Evolutionary conservation across 768 basidiomycete species (phyloP).

Genomic region (Russula ochroleuca): DNA sequence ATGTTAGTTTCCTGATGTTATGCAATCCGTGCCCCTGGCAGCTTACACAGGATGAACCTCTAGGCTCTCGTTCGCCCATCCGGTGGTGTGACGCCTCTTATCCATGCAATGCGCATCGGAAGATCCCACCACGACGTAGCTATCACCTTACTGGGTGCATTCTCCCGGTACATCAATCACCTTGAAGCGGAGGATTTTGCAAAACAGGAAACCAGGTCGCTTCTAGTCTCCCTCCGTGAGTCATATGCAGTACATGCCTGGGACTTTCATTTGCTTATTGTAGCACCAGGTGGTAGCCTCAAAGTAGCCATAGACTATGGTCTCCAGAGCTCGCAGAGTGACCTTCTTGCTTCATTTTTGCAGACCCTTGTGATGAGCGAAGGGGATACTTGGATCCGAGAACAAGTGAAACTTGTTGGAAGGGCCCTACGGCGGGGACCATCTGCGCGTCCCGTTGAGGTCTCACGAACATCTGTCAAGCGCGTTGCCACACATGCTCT

Average conservation of each 20-base stretch:
- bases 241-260: constrained; percentile 8
- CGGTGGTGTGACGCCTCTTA: constrained; percentile 81
- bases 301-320: constrained; percentile 92
- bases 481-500: constrained; percentile 86
- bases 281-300: constrained; percentile 61
- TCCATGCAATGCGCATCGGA: constrained; percentile 86
- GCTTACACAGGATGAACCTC: constrained; percentile 3
- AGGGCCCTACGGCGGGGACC: constrained; percentile 66
- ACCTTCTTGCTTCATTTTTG: constrained; percentile 86
- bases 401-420: constrained; percentile 61
- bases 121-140: constrained; percentile 75
- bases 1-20: constrained; percentile 45
- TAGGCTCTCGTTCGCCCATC: constrained; percentile 80
- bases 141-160: constrained; percentile 82
- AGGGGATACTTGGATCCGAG: constrained; percentile 84
- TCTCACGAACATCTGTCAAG: constrained; percentile 71
- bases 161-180: constrained; percentile 88
- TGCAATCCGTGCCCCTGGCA: background rate
- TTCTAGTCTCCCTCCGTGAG: constrained; percentile 77
- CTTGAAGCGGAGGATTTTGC: constrained; percentile 75
- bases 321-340: constrained; percentile 71
- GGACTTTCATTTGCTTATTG: background rate
- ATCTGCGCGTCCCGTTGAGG: constrained; percentile 67
- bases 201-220: constrained; percentile 59
- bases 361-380: constrained; percentile 97